Evolutionary conservation across 83 land plant genomes (phyloP), one percentile per base, ranked within the genome.

Genomic region (Diphasiastrum complanatum): DNA sequence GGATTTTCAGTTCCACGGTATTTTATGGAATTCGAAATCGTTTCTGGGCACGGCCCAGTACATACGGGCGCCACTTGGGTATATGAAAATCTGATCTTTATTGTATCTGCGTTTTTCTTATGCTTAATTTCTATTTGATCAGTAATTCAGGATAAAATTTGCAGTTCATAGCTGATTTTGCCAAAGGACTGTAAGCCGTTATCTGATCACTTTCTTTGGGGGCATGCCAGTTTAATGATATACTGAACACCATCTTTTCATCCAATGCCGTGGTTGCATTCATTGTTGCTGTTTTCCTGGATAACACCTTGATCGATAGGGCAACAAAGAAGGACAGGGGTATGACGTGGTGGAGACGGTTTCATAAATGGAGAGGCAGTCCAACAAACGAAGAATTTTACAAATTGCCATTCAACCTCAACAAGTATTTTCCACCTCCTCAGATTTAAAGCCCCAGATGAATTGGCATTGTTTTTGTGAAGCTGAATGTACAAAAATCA

Each of bases 371-470:
- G 25, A 81, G 85, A 48, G 91, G 90, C 33, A 96, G 88, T 60
- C 83, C 72, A 55, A 47, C 96, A 49, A 92, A 83, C 47, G 96
- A 89, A 49, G 96, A 92, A 78, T 92, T 92, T 63, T 92, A 92
- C 79, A 81, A 82, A n/a, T 78, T 92, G 11, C 98, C 98, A 4
- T 81, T 88, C 76, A 89, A 89, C 56, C 88, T 92, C 61, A 85
- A 88, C 77, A 85, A 83, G 14, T 92, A 85, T 72, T 92, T 92
- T 70, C 97, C 97, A 29, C 96, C 97, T n/a, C n/a, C n/a, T n/a
- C n/a, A n/a, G n/a, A n/a, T n/a, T n/a, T n/a, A n/a, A n/a, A n/a
- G n/a, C n/a, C n/a, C n/a, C n/a, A n/a, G n/a, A n/a, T n/a, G n/a
- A n/a, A n/a, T n/a, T n/a, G n/a, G n/a, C n/a, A n/a, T n/a, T n/a